Base-by-base conservation (phyloP, 2,329 filamentous ascomycete genomes). In the Colletotrichum tabaci region DNA sequence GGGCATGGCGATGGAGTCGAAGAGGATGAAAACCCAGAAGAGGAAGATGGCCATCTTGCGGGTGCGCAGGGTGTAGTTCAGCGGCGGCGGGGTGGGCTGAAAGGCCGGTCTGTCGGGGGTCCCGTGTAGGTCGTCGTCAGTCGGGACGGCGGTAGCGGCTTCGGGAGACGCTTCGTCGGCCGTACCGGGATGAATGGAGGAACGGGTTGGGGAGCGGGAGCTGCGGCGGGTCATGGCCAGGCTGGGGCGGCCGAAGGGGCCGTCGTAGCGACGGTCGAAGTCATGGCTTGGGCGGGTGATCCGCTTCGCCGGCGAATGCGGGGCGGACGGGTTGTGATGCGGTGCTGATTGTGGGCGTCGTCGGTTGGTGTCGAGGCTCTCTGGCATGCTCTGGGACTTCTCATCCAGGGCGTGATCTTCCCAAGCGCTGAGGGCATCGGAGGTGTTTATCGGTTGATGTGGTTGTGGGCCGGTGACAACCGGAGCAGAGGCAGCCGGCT, bases 1-100 rank as follows among this genome's bases (percentile, higher is more conserved):
- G 21, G 89, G 89, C 79, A 90, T 87, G 67, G 82, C 85, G 71
- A 90, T 82, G 61, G 86, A 88, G 79, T 91, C 89, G 69, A 91
- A 76, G 26, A 91, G 77, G 67, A 91, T 89, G 50, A 91, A 77
- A 0, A 81, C 81, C 89, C 89, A 91, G 80, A 91, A 91, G 73
- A 88, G 80, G 47, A 84, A 80, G 72, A 91, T 90, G 44, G 85
- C 82, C 79, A 85, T 86, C 76, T 89, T 89, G 55, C 89, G 74
- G 57, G 70, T 74, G 40, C 61, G 69, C 15, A 74, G 70, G 16
- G 66, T 74, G 74, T 74, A 74, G 26, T 74, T 74, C 1, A 74
- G 63, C 44, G 73, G 55, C 8, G 74, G 74, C 6, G 74, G 74
- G 1, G 60, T 64, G 9, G 70, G 55, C 26, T 65, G 57, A 30